These are phyloP conservation scores for Lentinula boryana DNA, from an alignment of 768 basidiomycete genomes.

Conservation along the genomic window DNA sequence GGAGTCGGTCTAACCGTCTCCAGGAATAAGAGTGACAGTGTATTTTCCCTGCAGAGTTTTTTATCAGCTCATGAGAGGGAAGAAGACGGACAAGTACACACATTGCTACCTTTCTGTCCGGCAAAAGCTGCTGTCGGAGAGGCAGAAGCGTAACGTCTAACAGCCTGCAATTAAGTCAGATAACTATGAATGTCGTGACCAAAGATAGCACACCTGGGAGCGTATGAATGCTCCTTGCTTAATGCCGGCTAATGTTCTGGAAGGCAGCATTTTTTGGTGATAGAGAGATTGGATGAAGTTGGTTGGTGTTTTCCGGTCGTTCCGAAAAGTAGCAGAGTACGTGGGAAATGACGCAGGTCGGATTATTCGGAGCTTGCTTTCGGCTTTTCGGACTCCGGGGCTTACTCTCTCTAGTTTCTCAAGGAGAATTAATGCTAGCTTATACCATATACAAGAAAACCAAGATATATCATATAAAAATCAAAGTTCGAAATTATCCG, in stretches of 20 bases:
- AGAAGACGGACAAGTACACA: slow-evolving; percentile 32
- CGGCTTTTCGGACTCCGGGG: neutral
- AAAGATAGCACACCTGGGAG: slow-evolving; percentile 34
- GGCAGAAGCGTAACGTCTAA: slow-evolving; percentile 64
- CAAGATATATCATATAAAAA: neutral
- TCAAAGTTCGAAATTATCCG: slow-evolving; percentile 21
- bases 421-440: too few species aligned
- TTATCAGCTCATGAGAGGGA: neutral
- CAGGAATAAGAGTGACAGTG: slow-evolving; percentile 92
- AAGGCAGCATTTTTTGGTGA: slow-evolving; percentile 46
- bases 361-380: neutral
- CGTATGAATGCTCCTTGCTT: slow-evolving; percentile 45
- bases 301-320: neutral
- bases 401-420: too few species aligned
- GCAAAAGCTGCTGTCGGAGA: slow-evolving; percentile 86
- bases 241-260: slow-evolving; percentile 49
- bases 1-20: slow-evolving; percentile 64
- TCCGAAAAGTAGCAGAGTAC: neutral
- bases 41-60: slow-evolving; percentile 75
- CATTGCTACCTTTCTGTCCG: slow-evolving; percentile 83
- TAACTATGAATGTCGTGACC: neutral
- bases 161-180: slow-evolving; percentile 30
- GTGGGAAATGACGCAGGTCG: neutral
- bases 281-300: slow-evolving; percentile 1
- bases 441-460: neutral